Base-by-base conservation (phyloP, 2,329 filamentous ascomycete genomes). In the Stagonosporopsis rhizophila region DNA sequence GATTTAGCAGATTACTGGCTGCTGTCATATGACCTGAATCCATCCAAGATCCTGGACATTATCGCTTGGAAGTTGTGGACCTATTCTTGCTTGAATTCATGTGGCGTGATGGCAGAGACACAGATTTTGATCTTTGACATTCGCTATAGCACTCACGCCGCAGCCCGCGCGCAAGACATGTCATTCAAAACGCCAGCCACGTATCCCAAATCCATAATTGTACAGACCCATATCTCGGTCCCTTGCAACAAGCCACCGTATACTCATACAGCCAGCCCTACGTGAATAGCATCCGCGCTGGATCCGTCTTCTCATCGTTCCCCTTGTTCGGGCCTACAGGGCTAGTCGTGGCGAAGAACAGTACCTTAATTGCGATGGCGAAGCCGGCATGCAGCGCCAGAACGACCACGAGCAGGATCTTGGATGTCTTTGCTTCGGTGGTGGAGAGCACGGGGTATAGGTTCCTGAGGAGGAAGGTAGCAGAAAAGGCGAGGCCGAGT, bases 341-440 rank as follows among this genome's bases (percentile, higher is more conserved):
- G 42, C 74, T 77, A 11, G 70, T 83, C 58, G 80, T 84, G 66
- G 92, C 93, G 78, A 99, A 99, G 84, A 98, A 98, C 25, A 98
- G 80, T 56, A 97, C 89, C 83, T 98, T 98, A 78, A 99, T 98
- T 4, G 94, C 91, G 68, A 98, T 86, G 1, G 94, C 87, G 64
- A 99, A 82, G n/a, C 89, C 95, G 25, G 92, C 88, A 79, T 99
- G 95, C 60, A 98, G 81, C 27, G 85, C 83, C 27, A 98, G 84
- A 23, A 99, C 93, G 20, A 94, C 81, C 48, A 98, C 81, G 57
- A 99, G 82, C 60, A 99, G 79, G 20, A 92, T 83, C 83, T 96
- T 96, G 78, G 91, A 95, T 22, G 91, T 92, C 81, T 96, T 92
- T 60, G 88, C 87, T 77, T 98, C 95, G 30, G 93, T 97, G 42